Evolutionary conservation across 306 rosid species (phyloP), one percentile per base, ranked within the genome.

Genomic region (Vigna hirtella): DNA sequence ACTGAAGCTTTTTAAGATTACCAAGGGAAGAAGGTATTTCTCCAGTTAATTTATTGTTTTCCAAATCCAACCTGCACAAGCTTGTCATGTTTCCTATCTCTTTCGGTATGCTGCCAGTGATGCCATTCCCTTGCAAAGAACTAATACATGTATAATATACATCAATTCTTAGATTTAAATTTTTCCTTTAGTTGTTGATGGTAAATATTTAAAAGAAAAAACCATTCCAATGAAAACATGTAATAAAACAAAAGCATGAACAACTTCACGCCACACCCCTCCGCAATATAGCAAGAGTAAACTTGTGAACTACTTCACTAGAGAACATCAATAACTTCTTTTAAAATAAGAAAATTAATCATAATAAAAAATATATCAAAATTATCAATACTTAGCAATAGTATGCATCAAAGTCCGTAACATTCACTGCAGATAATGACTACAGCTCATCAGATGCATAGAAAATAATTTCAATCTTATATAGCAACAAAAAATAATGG

Each of bases 1-100:
- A 96, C 58, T 91, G 96, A 70, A 96, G 98, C 66, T 17, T 85
- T 61, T 72, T 80, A 73, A 96, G 93, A 80, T 91, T 86, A 59
- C 97, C 97, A 72, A 96, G 90, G 78, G 96, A 85, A 4, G 92
- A 58, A 50, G 99, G 99, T 86, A 96, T 96, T 85, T 82, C 88
- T 66, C 99, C 98, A 14, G 70, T 83, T 77, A 96, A 86, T 73
- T 80, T 89, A 80, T 96, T 96, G 76, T 81, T 81, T 82, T 78
- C 90, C 90, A 96, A 87, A 86, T 96, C 93, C 85, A 96, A 90
- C 83, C 87, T 90, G 70, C 14, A 17, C 87, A 96, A 86, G 76
- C 79, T 91, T 51, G 88, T 88, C 74, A 96, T 76, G 79, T 90
- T 88, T 74, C 98, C 99, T 11, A 91, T 77, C 80, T 91, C 97